Percentiles rank a stretch among this genome's conserved stretches.
phyloP scores from a whole-genome alignment of 371 early-diverging fungal species.

The Cokeromyces recurvatus region DNA sequence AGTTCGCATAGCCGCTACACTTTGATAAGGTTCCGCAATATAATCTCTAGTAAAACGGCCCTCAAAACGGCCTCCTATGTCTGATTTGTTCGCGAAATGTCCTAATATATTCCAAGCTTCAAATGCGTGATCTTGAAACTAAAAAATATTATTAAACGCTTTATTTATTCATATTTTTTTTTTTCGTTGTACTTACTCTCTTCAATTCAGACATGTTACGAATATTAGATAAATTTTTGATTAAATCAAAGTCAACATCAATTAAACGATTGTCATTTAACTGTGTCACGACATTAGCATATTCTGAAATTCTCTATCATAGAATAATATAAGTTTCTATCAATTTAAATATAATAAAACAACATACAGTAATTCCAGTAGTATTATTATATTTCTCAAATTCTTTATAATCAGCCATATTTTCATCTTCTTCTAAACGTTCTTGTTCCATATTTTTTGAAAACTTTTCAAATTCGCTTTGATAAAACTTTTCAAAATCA shows the following conservation, averaged over 20 bases:
- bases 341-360: background rate
- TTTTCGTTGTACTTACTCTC: constrained; percentile 2
- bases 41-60: constrained; percentile 12
- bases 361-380: constrained; percentile 4
- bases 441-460: background rate
- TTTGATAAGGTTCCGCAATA: constrained; percentile 2
- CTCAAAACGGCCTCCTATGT: constrained; percentile 1
- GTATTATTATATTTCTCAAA: background rate
- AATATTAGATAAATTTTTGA: constrained; percentile 1
- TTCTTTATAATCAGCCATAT: background rate
- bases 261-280: constrained; percentile 5
- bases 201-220: constrained; percentile 12
- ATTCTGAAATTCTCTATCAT: constrained; percentile 12
- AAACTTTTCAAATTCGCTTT: background rate
- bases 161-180: background rate
- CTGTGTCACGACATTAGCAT: constrained; percentile 2
- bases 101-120: constrained; percentile 16
- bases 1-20: background rate
- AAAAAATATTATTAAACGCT: background rate
- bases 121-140: constrained; percentile 11
- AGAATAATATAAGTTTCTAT: background rate
- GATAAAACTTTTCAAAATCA: constrained; percentile 1
- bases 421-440: constrained; percentile 1
- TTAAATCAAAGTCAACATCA: constrained; percentile 6
- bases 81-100: constrained; percentile 4